Evolutionary conservation across 2,329 filamentous ascomycete species (phyloP).

Genomic region (Orbilia ellipsospora): DNA sequence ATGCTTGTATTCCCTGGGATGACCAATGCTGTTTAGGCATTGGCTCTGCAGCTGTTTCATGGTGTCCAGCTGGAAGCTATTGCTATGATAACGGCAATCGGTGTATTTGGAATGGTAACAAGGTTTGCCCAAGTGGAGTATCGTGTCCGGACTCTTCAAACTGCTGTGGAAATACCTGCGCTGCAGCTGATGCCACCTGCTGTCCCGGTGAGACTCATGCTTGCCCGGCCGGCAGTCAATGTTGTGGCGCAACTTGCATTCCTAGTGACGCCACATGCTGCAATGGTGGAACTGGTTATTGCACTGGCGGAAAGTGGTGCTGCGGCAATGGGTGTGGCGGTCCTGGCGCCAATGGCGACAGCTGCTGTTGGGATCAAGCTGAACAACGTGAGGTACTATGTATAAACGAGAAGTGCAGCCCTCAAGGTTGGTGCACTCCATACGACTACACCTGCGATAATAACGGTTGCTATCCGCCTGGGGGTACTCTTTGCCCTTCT

Average conservation of each 20-base stretch:
- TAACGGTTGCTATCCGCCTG: background rate
- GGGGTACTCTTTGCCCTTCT: slow-evolving; percentile 5
- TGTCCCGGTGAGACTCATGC: slow-evolving; percentile 3
- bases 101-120: background rate
- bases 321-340: background rate
- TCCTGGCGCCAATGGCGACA: background rate
- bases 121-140: background rate
- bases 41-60: too few species aligned
- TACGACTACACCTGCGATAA: background rate
- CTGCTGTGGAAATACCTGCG: slow-evolving; percentile 7
- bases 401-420: background rate
- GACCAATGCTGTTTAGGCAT: too few species aligned
- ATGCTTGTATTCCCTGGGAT: too few species aligned
- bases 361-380: background rate
- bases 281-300: too few species aligned
- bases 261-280: background rate
- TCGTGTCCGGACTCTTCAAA: background rate
- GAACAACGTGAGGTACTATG: background rate
- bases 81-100: background rate
- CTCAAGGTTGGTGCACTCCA: background rate
- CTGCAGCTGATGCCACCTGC: slow-evolving; percentile 1
- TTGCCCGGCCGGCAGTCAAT: background rate
- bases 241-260: background rate
- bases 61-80: too few species aligned
- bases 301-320: slow-evolving; percentile 16